Percentiles rank a stretch among this genome's conserved stretches.
Evolutionary conservation across 495 filamentous ascomycete genomes (phyloP).

Genomic region (Hypomontagnella submonticulosa): DNA sequence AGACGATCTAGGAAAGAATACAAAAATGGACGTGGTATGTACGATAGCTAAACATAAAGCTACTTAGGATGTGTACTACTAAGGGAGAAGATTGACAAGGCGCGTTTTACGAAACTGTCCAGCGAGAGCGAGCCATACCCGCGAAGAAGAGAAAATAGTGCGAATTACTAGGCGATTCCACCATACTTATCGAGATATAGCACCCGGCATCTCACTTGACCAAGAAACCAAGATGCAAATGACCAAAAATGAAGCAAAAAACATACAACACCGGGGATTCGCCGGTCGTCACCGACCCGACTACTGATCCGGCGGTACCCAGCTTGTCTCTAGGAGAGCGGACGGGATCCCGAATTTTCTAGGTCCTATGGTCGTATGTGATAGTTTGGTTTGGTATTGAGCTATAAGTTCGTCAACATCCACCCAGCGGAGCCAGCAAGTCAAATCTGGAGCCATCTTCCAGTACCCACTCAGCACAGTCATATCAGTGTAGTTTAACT

Average conservation of each 20-base stretch:
- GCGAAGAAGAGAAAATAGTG: too few relatives aligned
- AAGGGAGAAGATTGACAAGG: too few relatives aligned
- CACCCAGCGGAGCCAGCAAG: not conserved
- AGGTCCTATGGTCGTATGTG: slow-evolving; percentile 43
- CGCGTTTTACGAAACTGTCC: too few relatives aligned
- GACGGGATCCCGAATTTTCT: slow-evolving; percentile 52
- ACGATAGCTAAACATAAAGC: too few relatives aligned
- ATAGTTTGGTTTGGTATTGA: not conserved
- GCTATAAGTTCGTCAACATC: not conserved
- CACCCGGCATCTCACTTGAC: too few relatives aligned
- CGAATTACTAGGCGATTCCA: too few relatives aligned
- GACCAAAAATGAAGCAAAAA: not conserved
- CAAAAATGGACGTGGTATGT: too few relatives aligned
- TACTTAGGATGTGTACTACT: too few relatives aligned
- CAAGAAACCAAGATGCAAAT: too few relatives aligned
- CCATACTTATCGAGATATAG: too few relatives aligned
- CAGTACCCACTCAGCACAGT: slow-evolving; percentile 11
- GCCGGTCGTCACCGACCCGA: slow-evolving; percentile 62
- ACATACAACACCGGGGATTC: slow-evolving; percentile 58
- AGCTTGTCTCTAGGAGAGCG: slow-evolving; percentile 49
- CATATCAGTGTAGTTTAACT: slow-evolving; percentile 9
- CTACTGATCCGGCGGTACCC: slow-evolving; percentile 54
- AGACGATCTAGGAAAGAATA: too few relatives aligned
- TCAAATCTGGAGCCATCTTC: not conserved
- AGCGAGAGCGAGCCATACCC: too few relatives aligned